Base-by-base conservation (phyloP, 2,329 filamentous ascomycete species). In the Kalaharituber pfeilii region DNA sequence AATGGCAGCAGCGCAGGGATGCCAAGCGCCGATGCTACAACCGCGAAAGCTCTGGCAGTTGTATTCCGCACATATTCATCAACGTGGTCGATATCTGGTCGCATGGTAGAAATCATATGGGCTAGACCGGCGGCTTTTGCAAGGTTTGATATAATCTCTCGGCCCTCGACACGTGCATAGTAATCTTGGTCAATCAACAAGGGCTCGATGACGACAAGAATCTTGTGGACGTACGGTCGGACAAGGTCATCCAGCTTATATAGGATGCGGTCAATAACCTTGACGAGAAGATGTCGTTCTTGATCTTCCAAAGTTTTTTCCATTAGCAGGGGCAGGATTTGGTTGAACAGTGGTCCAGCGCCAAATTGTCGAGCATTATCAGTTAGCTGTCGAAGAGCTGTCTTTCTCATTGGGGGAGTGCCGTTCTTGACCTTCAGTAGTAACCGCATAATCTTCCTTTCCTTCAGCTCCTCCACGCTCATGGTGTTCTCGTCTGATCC, bases 91-190 rank as follows among this genome's bases (percentile, higher is more conserved):
- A 98, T 94, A 76, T 98, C 91, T 0, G 91, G 93, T 65, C 91
- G 78, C 91, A 98, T 98, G 7, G 88, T 94, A 70, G 87, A 94
- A 68, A 98, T 98, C 91, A 98, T 98, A 63, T 93, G 91, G 18
- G 91, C 91, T 53, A 98, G 77, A 66, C 91, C 93, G 58, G 93
- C 91, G 24, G 91, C 91, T 70, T 98, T 98, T 67, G 84, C 85
- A 50, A 98, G 78, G 67, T 98, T 98, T 53, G 89, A 96, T 63
- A 98, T 98, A 64, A 98, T 98, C 68, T 98, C 91, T 62, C 91
- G 86, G 69, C 91, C 91, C 69, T 98, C 91, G 4, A 98, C 91
- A 67, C 91, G 83, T 42, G 93, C 91, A 68, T 98, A 98, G 71
- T 98, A 98, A 70, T 98, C 93, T 71, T 98, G 91, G 66, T 98